phyloP scores from a whole-genome alignment of 2,329 filamentous ascomycete species.

The Podosphaera xanthii region DNA sequence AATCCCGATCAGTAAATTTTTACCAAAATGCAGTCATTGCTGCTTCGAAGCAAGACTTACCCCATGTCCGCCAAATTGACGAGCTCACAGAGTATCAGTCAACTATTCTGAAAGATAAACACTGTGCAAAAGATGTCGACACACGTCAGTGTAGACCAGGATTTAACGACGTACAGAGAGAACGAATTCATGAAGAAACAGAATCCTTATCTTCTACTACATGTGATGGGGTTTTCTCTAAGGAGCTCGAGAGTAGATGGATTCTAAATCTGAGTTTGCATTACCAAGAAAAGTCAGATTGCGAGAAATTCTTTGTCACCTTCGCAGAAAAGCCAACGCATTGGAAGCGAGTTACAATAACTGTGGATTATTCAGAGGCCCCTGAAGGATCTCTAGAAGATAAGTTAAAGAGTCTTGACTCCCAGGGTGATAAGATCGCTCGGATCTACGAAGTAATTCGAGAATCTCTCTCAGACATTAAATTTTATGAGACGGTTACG shows the following conservation, averaged over 20 bases:
- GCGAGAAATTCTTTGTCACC: conserved; percentile 96
- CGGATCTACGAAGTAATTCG: conserved; percentile 89
- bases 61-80: neutral
- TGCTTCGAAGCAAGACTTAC: conserved; percentile 3
- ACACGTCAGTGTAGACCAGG: conserved; percentile 1
- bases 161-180: conserved; percentile 13
- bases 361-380: conserved; percentile 72
- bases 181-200: conserved; percentile 9
- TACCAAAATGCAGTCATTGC: conserved; percentile 11
- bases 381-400: conserved; percentile 64
- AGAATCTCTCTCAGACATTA: conserved; percentile 75
- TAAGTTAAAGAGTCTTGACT: conserved; percentile 54
- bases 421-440: conserved; percentile 76
- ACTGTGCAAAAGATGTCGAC: conserved; percentile 1
- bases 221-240: conserved; percentile 43
- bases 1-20: conserved; percentile 8
- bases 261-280: conserved; percentile 97
- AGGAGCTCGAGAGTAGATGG: conserved; percentile 74
- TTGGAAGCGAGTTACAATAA: conserved; percentile 80
- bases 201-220: conserved; percentile 14
- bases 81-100: conserved; percentile 11
- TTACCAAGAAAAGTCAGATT: conserved; percentile 74
- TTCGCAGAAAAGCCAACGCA: conserved; percentile 58
- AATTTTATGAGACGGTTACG: conserved; percentile 89
- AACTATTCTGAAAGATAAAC: conserved; percentile 8